Evolutionary conservation across 1,139 yeast species (phyloP), one percentile per base, ranked within the genome.

Genomic region (Blastobotrys persicus): DNA sequence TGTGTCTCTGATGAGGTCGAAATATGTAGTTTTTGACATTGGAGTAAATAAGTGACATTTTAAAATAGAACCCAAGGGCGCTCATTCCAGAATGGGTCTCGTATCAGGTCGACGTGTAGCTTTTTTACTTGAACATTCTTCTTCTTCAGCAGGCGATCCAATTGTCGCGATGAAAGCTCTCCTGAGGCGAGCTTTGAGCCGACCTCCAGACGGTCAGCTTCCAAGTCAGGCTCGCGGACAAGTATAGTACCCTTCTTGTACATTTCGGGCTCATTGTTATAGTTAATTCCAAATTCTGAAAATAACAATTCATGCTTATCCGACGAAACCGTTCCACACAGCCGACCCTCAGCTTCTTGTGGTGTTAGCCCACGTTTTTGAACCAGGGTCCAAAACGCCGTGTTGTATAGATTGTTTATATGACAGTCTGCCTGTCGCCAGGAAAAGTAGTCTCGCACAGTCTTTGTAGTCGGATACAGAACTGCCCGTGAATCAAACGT

Each of bases 371-470:
- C 81, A n/a, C 95, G 92, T 53, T 77, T 73, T 28, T 73, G 66
- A 0, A 92, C 94, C 59, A 94, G 73, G 5, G 81, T 75, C 99
- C 99, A 92, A 64, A 92, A 94, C 0, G 89, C 74, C 0, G 99
- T 94, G 63, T 92, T 92, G 72, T 91, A 94, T 54, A 94, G 70
- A 64, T 92, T 92, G 65, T 92, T 92, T 50, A 92, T 92, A 68
- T 92, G 98, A 50, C 98, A 92, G 64, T 92, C 99, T 1, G 85
- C 98, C 64, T 88, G 98, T 59, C 99, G 75, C 99, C 99, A 94
- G 49, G 86, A 72, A 55, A 94, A 78, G 63, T 94, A 94, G 65
- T 92, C 98, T 48, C 87, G 73, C 1, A 91, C 74, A 1, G 75
- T 71, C 7, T 71, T 61, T 23, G 71, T 59, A 49, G 77, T 79